phyloP scores from a whole-genome alignment of 2,329 filamentous ascomycete species.

The Xylariaceae sp. region DNA sequence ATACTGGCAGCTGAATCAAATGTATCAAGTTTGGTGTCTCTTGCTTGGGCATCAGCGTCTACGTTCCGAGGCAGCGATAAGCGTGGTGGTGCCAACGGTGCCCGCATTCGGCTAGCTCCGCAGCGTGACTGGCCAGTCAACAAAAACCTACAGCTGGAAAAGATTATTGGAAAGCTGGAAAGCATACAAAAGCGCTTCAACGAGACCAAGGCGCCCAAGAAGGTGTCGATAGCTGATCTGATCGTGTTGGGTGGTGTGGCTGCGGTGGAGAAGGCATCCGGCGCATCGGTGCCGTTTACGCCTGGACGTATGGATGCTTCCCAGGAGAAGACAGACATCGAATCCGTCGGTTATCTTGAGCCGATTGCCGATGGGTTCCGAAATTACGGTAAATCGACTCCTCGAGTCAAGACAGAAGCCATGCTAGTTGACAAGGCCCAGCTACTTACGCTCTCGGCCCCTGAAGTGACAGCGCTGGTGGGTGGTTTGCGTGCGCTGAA shows the following conservation, averaged over 20 bases:
- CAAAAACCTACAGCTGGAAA: slow-evolving; percentile 62
- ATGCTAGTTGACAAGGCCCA: slow-evolving; percentile 68
- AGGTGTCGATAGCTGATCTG: slow-evolving; percentile 72
- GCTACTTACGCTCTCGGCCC: slow-evolving; percentile 64
- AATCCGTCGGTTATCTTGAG: slow-evolving; percentile 62
- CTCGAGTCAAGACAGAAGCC: slow-evolving; percentile 62
- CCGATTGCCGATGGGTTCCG: slow-evolving; percentile 73
- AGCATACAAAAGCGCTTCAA: slow-evolving; percentile 65
- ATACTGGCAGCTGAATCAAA: slow-evolving; percentile 61
- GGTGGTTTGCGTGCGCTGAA: slow-evolving; percentile 68
- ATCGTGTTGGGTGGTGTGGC: slow-evolving; percentile 71
- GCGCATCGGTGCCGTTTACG: slow-evolving; percentile 63
- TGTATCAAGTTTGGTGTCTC: slow-evolving; percentile 57
- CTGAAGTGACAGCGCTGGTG: slow-evolving; percentile 66
- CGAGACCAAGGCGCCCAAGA: slow-evolving; percentile 55
- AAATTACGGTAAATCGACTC: slow-evolving; percentile 64
- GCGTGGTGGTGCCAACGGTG: slow-evolving; percentile 78
- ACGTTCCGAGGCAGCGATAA: slow-evolving; percentile 74
- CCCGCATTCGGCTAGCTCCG: slow-evolving; percentile 68
- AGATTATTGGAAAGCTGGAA: slow-evolving; percentile 61
- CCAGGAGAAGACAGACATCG: slow-evolving; percentile 65
- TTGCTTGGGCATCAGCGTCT: slow-evolving; percentile 66
- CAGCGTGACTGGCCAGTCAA: slow-evolving; percentile 71
- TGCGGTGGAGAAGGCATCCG: slow-evolving; percentile 68
- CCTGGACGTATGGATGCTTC: slow-evolving; percentile 69